A percentile compares a stretch with the other conserved stretches of the same genome.
phyloP scores from a whole-genome alignment of 1,284 basidiomycete species.

The Takashimella koratensis region DNA sequence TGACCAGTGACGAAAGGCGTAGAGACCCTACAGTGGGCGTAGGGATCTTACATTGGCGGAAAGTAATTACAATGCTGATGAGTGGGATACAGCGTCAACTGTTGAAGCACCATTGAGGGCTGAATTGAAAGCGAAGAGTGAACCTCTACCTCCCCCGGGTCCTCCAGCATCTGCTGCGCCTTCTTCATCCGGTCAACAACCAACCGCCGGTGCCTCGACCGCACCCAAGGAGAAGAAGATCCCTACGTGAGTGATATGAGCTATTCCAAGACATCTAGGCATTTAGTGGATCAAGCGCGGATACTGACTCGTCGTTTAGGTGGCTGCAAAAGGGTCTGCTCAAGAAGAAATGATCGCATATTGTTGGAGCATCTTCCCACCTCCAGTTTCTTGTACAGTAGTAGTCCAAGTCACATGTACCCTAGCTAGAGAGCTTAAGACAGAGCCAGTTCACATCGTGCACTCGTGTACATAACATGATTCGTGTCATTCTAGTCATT shows the following conservation, averaged over 20 bases:
- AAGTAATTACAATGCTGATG: neutral
- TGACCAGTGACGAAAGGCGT: no score
- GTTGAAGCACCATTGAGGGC: slow-evolving; percentile 40
- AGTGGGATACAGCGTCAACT: slow-evolving; percentile 23
- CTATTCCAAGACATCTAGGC: no score
- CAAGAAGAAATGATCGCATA: slow-evolving; percentile 38
- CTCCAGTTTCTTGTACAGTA: neutral
- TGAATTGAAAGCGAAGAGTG: slow-evolving; percentile 33
- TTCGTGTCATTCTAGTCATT: neutral
- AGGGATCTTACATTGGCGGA: neutral
- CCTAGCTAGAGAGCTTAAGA: neutral
- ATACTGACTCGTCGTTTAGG: neutral
- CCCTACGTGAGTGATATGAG: slow-evolving; percentile 29
- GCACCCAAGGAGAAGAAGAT: slow-evolving; percentile 37
- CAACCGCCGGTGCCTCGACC: no score
- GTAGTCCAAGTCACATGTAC: neutral
- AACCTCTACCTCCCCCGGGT: slow-evolving; percentile 36
- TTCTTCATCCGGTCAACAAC: neutral
- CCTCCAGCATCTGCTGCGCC: slow-evolving; percentile 9
- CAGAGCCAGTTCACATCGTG: neutral
- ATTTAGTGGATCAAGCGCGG: no score
- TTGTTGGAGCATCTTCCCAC: neutral
- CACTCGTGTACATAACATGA: neutral
- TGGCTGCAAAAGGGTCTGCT: slow-evolving; percentile 44
- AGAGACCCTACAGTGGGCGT: slow-evolving; percentile 2